These are phyloP conservation scores for Huntiella abstrusa DNA, from an alignment of 2,329 filamentous ascomycete species.

Conservation along the genomic window DNA sequence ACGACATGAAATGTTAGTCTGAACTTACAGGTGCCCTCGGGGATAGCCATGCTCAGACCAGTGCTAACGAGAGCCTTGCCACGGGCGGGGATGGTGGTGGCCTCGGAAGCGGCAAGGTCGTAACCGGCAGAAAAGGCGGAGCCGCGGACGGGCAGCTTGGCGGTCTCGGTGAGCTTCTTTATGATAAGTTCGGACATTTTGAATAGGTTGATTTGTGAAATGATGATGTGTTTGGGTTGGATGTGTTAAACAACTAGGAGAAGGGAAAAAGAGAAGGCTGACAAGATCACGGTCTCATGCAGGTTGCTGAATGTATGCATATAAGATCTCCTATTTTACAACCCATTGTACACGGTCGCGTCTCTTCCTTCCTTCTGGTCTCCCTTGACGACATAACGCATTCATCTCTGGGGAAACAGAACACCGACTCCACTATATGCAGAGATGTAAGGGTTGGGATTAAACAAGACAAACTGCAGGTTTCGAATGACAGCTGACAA, in stretches of 20 bases:
- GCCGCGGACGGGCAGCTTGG: conserved; percentile 70
- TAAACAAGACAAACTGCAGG: too few relatives aligned
- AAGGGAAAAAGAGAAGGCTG: not conserved
- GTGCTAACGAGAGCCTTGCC: conserved; percentile 81
- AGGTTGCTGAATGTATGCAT: not conserved
- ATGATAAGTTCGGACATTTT: conserved; percentile 23
- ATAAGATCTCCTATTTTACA: too few relatives aligned
- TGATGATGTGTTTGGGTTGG: not conserved
- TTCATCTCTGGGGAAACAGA: too few relatives aligned
- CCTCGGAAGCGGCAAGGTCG: conserved; percentile 68
- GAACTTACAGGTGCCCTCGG: conserved; percentile 68
- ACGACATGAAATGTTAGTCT: not conserved
- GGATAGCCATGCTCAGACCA: conserved; percentile 78
- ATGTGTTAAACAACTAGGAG: not conserved
- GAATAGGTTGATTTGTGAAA: not conserved
- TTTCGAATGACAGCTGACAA: too few relatives aligned
- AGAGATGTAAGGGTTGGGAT: too few relatives aligned
- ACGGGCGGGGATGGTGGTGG: conserved; percentile 56
- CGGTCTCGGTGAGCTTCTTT: conserved; percentile 69
- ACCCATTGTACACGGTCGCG: too few relatives aligned
- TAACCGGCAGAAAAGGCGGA: conserved; percentile 84
- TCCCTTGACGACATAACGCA: too few relatives aligned
- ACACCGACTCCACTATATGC: too few relatives aligned
- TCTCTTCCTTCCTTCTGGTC: too few relatives aligned
- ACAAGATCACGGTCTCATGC: not conserved